Conservation (phyloP, 768 basidiomycete genomes). For the Crepidotus variabilis region DNA sequence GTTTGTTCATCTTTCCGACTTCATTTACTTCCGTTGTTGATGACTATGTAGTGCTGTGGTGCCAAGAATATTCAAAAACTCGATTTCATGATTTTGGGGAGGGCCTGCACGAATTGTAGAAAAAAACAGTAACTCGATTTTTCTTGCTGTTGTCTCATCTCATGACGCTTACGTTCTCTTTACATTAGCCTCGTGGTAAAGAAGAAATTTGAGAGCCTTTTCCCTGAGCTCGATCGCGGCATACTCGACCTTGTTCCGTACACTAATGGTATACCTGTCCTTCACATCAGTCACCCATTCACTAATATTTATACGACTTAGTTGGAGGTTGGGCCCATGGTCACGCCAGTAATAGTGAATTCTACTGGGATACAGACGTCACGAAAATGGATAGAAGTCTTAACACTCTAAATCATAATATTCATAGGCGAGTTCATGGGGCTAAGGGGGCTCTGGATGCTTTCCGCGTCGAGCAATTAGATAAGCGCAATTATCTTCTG, state of each 20-base stretch:
- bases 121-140: constrained; percentile 19
- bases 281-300: not conserved
- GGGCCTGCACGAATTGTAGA: constrained; percentile 24
- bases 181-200: constrained; percentile 21
- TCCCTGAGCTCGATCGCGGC: constrained; percentile 21
- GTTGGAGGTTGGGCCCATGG: constrained; percentile 27
- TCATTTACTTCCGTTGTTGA: not conserved
- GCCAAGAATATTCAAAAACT: constrained; percentile 13
- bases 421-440: constrained; percentile 15
- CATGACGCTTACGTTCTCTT: not conserved
- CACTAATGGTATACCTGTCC: constrained; percentile 23
- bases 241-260: constrained; percentile 26
- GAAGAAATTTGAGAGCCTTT: constrained; percentile 20
- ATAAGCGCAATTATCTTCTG: constrained; percentile 5
- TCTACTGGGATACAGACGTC: constrained; percentile 31
- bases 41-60: constrained; percentile 14
- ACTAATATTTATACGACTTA: constrained; percentile 9
- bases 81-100: constrained; percentile 22
- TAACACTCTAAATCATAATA: constrained; percentile 12
- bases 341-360: constrained; percentile 21
- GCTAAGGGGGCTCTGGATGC: constrained; percentile 21
- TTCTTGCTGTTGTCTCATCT: not conserved
- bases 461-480: constrained; percentile 16
- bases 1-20: constrained; percentile 9
- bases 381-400: constrained; percentile 16